Evolutionary conservation across 2,329 filamentous ascomycete species (phyloP).

Genomic region (Elsinoe australis): DNA sequence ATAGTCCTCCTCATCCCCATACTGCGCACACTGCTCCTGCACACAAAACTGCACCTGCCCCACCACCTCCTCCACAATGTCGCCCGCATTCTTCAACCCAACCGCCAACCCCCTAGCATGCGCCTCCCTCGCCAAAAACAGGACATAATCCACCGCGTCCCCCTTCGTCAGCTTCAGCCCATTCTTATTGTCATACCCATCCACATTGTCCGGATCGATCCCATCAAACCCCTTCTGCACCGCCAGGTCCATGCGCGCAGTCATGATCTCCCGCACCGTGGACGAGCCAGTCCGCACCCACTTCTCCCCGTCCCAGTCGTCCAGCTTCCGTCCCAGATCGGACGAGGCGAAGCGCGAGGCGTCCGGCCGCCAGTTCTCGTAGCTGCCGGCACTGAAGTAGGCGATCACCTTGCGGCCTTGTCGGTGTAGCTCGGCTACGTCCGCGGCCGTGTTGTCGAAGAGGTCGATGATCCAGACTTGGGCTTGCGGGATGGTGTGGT

Average conservation of each 20-base stretch:
- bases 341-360: slow-evolving; percentile 44
- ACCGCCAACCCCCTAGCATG: slow-evolving; percentile 49
- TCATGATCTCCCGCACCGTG: slow-evolving; percentile 58
- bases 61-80: slow-evolving; percentile 48
- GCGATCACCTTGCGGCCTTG: slow-evolving; percentile 58
- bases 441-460: slow-evolving; percentile 45
- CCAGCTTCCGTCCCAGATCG: slow-evolving; percentile 52
- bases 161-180: slow-evolving; percentile 50
- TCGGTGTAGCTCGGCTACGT: slow-evolving; percentile 43
- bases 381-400: slow-evolving; percentile 64
- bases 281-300: slow-evolving; percentile 57
- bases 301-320: slow-evolving; percentile 59
- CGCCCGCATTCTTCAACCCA: slow-evolving; percentile 61
- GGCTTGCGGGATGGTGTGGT: slow-evolving; percentile 36
- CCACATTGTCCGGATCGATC: slow-evolving; percentile 30
- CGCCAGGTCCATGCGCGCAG: slow-evolving; percentile 51
- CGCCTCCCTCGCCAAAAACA: slow-evolving; percentile 52
- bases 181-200: slow-evolving; percentile 45
- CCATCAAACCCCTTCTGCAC: slow-evolving; percentile 34
- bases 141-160: slow-evolving; percentile 53
- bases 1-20: slow-evolving; percentile 53
- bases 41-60: slow-evolving; percentile 56
- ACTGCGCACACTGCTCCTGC: slow-evolving; percentile 61
- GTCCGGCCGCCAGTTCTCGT: slow-evolving; percentile 56
- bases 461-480: slow-evolving; percentile 56